These are phyloP conservation scores for Chlorella sp. DNA, from an alignment of 139 green algal genomes.

Conservation along the genomic window DNA sequence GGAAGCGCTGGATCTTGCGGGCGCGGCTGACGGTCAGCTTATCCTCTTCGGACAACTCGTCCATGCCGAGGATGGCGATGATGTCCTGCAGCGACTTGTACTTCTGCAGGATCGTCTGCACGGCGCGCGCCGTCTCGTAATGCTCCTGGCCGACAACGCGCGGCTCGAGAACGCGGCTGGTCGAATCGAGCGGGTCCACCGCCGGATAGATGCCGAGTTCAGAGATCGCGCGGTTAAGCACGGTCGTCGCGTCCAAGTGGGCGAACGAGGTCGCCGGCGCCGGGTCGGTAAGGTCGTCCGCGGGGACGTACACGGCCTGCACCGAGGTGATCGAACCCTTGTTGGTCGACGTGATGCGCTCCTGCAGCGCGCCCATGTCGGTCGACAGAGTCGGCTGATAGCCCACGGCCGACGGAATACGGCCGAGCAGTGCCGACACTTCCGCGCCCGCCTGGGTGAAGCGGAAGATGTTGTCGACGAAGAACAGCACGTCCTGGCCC, in stretches of 20 bases:
- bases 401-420: conserved; percentile 98
- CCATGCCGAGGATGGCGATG: conserved; percentile 99
- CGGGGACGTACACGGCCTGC: conserved; percentile 99
- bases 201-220: conserved; percentile 99
- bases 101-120: conserved; percentile 98
- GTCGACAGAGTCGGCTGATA: conserved; percentile 99
- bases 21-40: conserved; percentile 98
- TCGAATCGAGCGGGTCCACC: conserved; percentile 99
- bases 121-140: conserved; percentile 92
- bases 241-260: conserved; percentile 99
- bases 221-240: conserved; percentile 95
- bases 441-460: conserved; percentile 93
- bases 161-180: conserved; percentile 95
- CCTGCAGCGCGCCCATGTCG: conserved; percentile 96
- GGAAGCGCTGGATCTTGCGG: conserved; percentile 99
- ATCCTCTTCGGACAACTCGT: conserved; percentile 99
- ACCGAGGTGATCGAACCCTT: conserved; percentile 99
- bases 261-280: conserved; percentile 98
- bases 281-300: conserved; percentile 98
- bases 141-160: conserved; percentile 96
- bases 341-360: conserved; percentile 98
- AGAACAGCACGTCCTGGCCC: conserved; percentile 99
- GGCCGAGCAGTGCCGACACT: conserved; percentile 98
- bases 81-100: conserved; percentile 99
- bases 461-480: conserved; percentile 99